A percentile compares a stretch with the other conserved stretches of the same genome.
These are phyloP conservation scores for Porodaedalea pini DNA, from an alignment of 1,284 basidiomycete species.

Conservation along the genomic window DNA sequence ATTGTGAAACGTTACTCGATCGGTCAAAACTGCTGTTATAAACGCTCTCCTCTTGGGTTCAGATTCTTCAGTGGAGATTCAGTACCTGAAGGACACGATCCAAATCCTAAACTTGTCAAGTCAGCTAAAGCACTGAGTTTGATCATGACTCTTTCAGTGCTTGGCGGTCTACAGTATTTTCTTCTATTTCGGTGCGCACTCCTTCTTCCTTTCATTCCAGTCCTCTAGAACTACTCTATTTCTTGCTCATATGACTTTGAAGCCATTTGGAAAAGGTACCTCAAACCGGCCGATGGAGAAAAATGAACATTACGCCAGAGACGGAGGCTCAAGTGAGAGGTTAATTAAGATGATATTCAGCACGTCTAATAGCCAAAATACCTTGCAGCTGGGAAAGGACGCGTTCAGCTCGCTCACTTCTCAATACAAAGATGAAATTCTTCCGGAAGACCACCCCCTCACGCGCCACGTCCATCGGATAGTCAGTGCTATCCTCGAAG, in stretches of 20 bases:
- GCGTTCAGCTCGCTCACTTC: background rate
- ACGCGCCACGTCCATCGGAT: slow-evolving; percentile 69
- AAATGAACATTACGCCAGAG: slow-evolving; percentile 61
- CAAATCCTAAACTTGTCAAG: background rate
- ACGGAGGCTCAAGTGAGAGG: background rate
- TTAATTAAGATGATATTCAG: too few relatives aligned
- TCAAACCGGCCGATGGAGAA: slow-evolving; percentile 79
- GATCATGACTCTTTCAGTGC: background rate
- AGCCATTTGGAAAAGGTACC: slow-evolving; percentile 63
- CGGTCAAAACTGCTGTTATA: too few relatives aligned
- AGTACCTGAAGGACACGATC: background rate
- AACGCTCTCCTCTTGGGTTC: too few relatives aligned
- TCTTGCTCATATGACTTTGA: background rate
- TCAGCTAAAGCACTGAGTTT: background rate
- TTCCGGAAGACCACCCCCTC: slow-evolving; percentile 68
- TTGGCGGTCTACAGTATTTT: background rate
- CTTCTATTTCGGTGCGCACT: background rate
- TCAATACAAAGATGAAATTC: slow-evolving; percentile 53
- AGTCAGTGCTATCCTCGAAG: slow-evolving; percentile 66
- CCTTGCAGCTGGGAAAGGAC: slow-evolving; percentile 4
- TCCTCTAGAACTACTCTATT: background rate
- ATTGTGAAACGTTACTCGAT: too few relatives aligned
- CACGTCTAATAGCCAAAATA: background rate
- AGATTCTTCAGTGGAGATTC: background rate
- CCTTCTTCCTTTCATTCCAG: background rate